Percentiles rank a stretch among this genome's conserved stretches.
Evolutionary conservation across 768 basidiomycete genomes (phyloP).

Genomic region (Boletellus ananiceps): DNA sequence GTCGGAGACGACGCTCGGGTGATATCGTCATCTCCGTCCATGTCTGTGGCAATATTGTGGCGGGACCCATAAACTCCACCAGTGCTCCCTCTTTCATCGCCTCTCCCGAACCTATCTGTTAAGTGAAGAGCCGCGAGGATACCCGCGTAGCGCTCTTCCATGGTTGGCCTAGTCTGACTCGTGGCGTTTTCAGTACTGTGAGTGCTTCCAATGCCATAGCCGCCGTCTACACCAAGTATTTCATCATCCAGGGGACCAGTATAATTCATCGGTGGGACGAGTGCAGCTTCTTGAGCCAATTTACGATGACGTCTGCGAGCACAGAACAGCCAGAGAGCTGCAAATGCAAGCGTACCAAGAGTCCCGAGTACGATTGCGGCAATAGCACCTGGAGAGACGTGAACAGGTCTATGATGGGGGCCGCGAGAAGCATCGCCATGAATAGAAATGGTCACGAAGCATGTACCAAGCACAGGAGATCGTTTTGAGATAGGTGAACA

Average conservation of each 20-base stretch:
- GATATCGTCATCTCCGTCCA: conserved; percentile 8
- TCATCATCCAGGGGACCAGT: conserved; percentile 23
- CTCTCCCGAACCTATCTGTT: conserved; percentile 9
- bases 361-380: conserved; percentile 24
- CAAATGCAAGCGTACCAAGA: conserved; percentile 24
- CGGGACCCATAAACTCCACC: conserved; percentile 26
- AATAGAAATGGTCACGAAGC: conserved; percentile 3
- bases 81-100: conserved; percentile 25
- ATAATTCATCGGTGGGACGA: conserved; percentile 7
- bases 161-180: background rate
- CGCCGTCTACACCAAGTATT: conserved; percentile 13
- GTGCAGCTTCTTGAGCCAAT: conserved; percentile 17
- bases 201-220: background rate
- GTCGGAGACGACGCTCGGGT: conserved; percentile 23
- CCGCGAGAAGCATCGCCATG: conserved; percentile 4
- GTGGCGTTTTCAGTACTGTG: background rate
- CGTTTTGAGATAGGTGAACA: conserved; percentile 1
- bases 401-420: conserved; percentile 3
- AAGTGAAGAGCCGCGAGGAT: conserved; percentile 24
- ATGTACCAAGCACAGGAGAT: conserved; percentile 3
- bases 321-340: conserved; percentile 30
- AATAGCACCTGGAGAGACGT: conserved; percentile 23
- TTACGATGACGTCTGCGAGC: conserved; percentile 28
- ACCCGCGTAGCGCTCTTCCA: conserved; percentile 27
- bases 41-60: conserved; percentile 5